Conservation (phyloP, 2,329 filamentous ascomycete species). For the Aspergillus versicolor region DNA sequence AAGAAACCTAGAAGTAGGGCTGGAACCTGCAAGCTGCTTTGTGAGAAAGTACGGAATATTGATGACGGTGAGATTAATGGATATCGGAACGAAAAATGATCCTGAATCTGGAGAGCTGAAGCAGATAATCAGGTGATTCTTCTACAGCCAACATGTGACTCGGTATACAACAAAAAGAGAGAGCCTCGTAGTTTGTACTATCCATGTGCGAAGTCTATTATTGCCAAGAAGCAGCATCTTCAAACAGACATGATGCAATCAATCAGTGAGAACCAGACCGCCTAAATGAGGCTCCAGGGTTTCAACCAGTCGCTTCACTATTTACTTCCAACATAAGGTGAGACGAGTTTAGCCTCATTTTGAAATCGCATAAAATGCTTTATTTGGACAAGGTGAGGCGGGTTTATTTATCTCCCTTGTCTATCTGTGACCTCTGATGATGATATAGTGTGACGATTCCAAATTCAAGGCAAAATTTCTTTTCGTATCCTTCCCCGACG, state of each 20-base stretch:
- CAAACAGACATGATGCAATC: background rate
- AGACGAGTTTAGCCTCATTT: conserved; percentile 9
- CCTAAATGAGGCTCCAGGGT: background rate
- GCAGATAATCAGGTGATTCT: background rate
- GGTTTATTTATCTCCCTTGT: background rate
- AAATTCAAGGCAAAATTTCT: background rate
- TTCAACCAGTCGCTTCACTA: background rate
- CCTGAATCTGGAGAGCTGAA: background rate
- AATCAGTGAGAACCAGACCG: background rate
- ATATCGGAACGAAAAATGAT: background rate
- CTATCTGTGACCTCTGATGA: background rate
- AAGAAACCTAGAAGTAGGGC: background rate
- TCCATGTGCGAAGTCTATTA: background rate
- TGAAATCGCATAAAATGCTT: background rate
- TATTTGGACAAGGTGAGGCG: background rate
- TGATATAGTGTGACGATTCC: background rate
- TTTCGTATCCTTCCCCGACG: background rate
- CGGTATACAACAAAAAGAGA: background rate
- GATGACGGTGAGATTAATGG: background rate
- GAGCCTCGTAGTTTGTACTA: background rate
- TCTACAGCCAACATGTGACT: background rate
- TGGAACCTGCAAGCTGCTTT: background rate
- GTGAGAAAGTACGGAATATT: background rate
- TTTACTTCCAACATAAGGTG: background rate
- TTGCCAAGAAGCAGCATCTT: background rate